Base-by-base conservation (phyloP, 805 yeast genomes). In the Nakazawaea ernobii region DNA sequence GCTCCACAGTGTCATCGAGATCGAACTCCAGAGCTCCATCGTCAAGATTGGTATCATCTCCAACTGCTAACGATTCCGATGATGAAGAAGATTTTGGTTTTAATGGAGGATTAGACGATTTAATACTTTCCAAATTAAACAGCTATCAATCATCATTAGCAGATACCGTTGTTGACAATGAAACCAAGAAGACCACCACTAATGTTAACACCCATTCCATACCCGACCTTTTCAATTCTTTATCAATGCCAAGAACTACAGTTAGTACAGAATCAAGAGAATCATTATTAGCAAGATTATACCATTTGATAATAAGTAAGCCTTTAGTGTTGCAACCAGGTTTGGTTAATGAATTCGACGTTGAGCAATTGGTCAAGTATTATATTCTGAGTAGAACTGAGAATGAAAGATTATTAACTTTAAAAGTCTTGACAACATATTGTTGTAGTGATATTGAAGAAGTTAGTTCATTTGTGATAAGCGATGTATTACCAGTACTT, bases 391-490 rank as follows among this genome's bases (percentile, higher is more conserved):
- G 61, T 1, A 51, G 62, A 8, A 48, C 59, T 6, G 43, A 51
- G 8, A 44, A 62, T 33, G 81, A 76, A 52, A 70, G 69, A 43
- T 46, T 55, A 17, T 56, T 70, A 35, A 61, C 70, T 28, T 59
- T 77, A 38, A 68, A 77, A 49, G 66, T 74, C 10, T 49, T 67
- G 13, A 61, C 69, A 29, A 73, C 75, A 1, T 65, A 76, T 47
- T 60, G 70, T 17, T 67, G 68, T n/a, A 69, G 77, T 43, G 76
- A 76, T 52, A 63, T 74, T 9, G 82, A 77, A 45, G 81, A 76
- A 46, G 73, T 74, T 49, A 73, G 78, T 6, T 54, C 63, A 10
- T 51, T 54, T 20, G 64, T 61, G 7, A 52, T 66, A 28, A 60
- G 58, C 20, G 55, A 49, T 4, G 42, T 64, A 14, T 53, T 67